Base-by-base conservation (phyloP, 306 rosid genomes). In the Vigna trinervia region DNA sequence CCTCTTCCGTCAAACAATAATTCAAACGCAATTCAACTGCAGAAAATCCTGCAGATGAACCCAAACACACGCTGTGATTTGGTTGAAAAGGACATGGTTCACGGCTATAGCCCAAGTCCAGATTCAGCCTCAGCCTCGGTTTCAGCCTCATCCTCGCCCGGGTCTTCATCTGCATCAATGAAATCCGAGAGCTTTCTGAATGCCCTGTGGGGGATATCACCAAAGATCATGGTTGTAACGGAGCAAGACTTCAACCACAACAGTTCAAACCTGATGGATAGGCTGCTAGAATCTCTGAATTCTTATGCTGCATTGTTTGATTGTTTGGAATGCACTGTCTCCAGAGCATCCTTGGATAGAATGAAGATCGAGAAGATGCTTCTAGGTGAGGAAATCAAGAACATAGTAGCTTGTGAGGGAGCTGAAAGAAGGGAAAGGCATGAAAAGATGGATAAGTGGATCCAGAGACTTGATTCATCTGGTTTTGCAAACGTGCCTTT, bases 171-270 rank as follows among this genome's bases (percentile, higher is more conserved):
- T 4, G 73, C 82, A 51, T 84, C 81, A 0, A 68, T 57, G 59
- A 91, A 82, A 70, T 79, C 85, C 20, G 96, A 93, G 63, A 80
- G 85, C 73, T 88, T 93, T 82, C 89, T 93, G 8, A 87, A 85
- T 77, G 90, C 91, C 77, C 75, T 93, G 73, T 93, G 92, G 97
- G 88, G 88, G 80, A 81, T 93, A 72, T 85, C 91, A 4, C 94
- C 96, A 0, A 93, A 93, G 83, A 83, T 91, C 80, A 86, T 93
- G 96, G 87, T 88, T 32, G 83, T 93, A 32, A 87, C 94, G 0
- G 98, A 93, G 72, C 98, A 91, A 74, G 97, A 93, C 81, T 89
- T 88, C 5, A 93, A 90, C 78, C 97, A 91, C 30, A 93, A 93
- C 10, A 90, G 97, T 47, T 86, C 89, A 1, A 86, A 96, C 46